These are phyloP conservation scores for Gossypium trilobum DNA, from an alignment of 441 rosid genomes.

Conservation along the genomic window DNA sequence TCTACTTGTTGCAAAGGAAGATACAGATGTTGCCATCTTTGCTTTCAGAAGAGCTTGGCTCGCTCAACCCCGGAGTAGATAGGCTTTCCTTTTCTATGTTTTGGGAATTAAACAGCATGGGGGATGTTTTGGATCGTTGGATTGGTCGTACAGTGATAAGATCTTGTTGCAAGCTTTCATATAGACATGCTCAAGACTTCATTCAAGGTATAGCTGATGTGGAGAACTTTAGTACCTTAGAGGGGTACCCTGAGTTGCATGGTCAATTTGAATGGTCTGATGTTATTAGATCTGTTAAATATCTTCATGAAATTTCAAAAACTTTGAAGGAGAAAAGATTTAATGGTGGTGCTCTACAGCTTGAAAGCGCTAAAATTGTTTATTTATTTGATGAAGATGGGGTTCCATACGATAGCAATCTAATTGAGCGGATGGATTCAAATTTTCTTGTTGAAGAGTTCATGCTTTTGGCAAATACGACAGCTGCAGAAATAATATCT, in stretches of 20 bases:
- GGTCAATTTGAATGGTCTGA: conserved; percentile 63
- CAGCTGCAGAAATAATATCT: conserved; percentile 84
- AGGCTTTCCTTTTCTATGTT: conserved; percentile 80
- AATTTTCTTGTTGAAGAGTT: conserved; percentile 81
- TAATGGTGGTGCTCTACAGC: conserved; percentile 59
- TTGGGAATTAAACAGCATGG: conserved; percentile 56
- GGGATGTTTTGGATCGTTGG: conserved; percentile 61
- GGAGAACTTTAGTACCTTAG: conserved; percentile 22
- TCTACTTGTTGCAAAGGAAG: conserved; percentile 54
- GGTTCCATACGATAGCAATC: conserved; percentile 52
- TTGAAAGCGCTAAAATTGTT: conserved; percentile 48
- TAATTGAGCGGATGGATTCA: conserved; percentile 39
- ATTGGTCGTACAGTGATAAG: conserved; percentile 64
- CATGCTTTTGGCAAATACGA: conserved; percentile 81
- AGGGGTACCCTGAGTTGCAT: conserved; percentile 42
- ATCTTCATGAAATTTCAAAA: conserved; percentile 55
- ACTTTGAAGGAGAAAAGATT: conserved; percentile 51
- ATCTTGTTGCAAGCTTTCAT: conserved; percentile 88
- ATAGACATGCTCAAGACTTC: conserved; percentile 65
- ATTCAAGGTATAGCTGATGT: conserved; percentile 31
- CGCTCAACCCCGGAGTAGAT: conserved; percentile 79
- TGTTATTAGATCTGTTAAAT: conserved; percentile 44
- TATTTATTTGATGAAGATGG: conserved; percentile 65
- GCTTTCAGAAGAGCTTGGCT: conserved; percentile 63
- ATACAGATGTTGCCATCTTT: conserved; percentile 70